These are phyloP conservation scores for Kodamaea derodonti DNA, from an alignment of 1,139 yeast genomes.

Conservation along the genomic window DNA sequence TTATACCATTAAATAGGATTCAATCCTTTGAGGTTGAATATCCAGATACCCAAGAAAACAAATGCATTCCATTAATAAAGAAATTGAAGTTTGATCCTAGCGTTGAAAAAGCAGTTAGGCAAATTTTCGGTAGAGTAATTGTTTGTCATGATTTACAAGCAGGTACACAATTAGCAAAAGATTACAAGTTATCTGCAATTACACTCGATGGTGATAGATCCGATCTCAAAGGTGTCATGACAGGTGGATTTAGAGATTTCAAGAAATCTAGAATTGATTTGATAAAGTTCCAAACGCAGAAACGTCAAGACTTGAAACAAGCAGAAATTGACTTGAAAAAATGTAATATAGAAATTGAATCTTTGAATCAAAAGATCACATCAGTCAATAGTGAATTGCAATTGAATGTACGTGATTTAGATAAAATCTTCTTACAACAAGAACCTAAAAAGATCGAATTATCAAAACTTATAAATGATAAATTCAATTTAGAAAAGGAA, in stretches of 20 bases:
- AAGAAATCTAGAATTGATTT: constrained; percentile 69
- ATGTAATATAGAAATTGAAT: constrained; percentile 21
- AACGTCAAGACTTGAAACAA: constrained; percentile 45
- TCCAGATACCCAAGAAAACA: constrained; percentile 52
- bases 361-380: constrained; percentile 26
- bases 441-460: constrained; percentile 44
- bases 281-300: constrained; percentile 50
- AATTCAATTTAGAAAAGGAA: constrained; percentile 43
- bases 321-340: constrained; percentile 25
- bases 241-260: constrained; percentile 85
- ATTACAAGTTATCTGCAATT: constrained; percentile 65
- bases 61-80: constrained; percentile 71
- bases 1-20: constrained; percentile 83
- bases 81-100: constrained; percentile 59
- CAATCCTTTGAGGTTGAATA: constrained; percentile 28
- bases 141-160: constrained; percentile 68
- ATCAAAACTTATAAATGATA: constrained; percentile 38
- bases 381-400: constrained; percentile 44
- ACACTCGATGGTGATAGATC: constrained; percentile 92
- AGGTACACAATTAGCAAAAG: constrained; percentile 67
- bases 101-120: constrained; percentile 64
- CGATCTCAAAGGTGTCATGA: constrained; percentile 75
- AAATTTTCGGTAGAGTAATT: constrained; percentile 76
- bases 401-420: constrained; percentile 33
- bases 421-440: constrained; percentile 31